These are phyloP conservation scores for Penicillium manginii DNA, from an alignment of 495 filamentous ascomycete genomes.

Conservation along the genomic window DNA sequence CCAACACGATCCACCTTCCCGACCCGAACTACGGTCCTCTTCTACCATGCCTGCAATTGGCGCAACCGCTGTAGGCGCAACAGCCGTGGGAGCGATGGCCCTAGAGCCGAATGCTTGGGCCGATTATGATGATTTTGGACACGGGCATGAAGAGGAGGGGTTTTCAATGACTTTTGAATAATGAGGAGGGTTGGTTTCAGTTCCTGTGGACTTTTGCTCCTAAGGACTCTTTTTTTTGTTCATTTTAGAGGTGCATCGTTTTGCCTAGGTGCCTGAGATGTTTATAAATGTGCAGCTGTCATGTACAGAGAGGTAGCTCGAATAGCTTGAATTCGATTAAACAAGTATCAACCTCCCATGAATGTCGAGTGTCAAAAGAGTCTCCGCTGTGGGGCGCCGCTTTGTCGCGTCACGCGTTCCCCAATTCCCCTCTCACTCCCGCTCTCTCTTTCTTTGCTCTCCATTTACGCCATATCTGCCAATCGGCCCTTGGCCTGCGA, in stretches of 20 bases:
- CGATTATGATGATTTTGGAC: constrained; percentile 63
- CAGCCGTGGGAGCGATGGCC: constrained; percentile 47
- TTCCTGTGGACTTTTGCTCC: constrained; percentile 11
- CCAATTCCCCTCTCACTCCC: constrained; percentile 1
- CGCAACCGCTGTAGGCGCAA: constrained; percentile 33
- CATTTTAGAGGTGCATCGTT: constrained; percentile 18
- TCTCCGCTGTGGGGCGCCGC: constrained; percentile 1
- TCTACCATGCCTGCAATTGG: constrained; percentile 40
- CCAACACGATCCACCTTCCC: constrained; percentile 19
- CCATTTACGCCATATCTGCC: no score
- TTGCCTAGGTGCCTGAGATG: constrained; percentile 12
- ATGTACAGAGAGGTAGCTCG: constrained; percentile 15
- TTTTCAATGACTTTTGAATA: constrained; percentile 64
- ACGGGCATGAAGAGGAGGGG: constrained; percentile 53
- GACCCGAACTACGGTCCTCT: constrained; percentile 47
- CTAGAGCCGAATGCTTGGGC: constrained; percentile 80
- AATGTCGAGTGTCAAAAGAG: no score
- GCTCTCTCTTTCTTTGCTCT: background rate
- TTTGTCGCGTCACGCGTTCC: constrained; percentile 21
- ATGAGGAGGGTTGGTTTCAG: constrained; percentile 23
- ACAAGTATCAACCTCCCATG: no score
- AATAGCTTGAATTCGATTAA: background rate
- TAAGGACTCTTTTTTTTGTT: constrained; percentile 4
- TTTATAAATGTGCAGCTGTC: constrained; percentile 15
- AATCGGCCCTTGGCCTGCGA: background rate